Conservation (phyloP, 2,329 filamentous ascomycete species). For the Apiospora rasikravindrae region DNA sequence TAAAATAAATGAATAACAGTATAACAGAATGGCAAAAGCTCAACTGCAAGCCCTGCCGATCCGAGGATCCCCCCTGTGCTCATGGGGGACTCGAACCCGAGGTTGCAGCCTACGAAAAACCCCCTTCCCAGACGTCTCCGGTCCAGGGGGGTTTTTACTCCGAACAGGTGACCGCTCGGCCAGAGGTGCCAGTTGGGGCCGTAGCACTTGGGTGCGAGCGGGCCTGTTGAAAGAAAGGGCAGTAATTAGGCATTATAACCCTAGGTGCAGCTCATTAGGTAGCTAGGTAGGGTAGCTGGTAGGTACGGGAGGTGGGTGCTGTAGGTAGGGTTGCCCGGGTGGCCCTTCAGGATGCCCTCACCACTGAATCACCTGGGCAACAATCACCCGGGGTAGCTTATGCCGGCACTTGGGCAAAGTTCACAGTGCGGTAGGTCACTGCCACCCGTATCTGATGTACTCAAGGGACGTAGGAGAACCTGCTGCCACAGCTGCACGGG, state of each 20-base stretch:
- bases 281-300: neutral
- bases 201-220: neutral
- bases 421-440: neutral
- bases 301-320: neutral
- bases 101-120: conserved; percentile 4
- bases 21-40: neutral
- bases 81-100: neutral
- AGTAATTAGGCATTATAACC: neutral
- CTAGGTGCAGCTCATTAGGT: neutral
- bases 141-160: neutral
- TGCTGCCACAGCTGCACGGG: neutral
- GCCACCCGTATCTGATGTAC: neutral
- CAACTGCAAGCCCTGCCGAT: neutral
- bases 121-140: neutral
- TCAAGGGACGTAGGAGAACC: neutral
- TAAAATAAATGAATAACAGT: neutral
- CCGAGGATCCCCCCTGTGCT: neutral
- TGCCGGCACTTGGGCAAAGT: neutral
- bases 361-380: neutral
- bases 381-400: neutral
- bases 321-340: no score
- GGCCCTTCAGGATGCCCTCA: neutral
- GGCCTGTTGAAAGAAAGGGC: neutral
- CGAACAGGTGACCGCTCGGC: neutral
- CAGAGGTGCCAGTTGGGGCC: neutral